These are phyloP conservation scores for Mucor piriformis DNA, from an alignment of 371 early-diverging fungal genomes.

Conservation along the genomic window DNA sequence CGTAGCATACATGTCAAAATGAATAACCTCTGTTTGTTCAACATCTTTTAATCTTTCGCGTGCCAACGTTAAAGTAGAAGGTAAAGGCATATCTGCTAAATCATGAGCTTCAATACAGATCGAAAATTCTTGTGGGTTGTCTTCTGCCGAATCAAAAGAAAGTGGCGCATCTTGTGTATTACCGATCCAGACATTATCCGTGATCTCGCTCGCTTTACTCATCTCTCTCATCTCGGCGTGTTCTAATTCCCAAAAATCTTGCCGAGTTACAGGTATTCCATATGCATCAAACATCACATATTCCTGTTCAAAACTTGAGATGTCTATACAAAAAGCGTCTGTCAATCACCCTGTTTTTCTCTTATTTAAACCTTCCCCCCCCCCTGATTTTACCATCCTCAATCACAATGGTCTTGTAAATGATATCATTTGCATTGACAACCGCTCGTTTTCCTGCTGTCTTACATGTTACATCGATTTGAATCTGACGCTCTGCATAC, in stretches of 20 bases:
- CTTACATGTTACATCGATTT: slow-evolving; percentile 10
- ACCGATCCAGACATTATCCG: slow-evolving; percentile 61
- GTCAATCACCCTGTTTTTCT: too few species aligned
- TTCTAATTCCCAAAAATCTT: slow-evolving; percentile 59
- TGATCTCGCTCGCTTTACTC: slow-evolving; percentile 59
- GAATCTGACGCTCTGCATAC: slow-evolving; percentile 16
- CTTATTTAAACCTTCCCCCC: too few species aligned
- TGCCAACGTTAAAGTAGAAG: slow-evolving; percentile 47
- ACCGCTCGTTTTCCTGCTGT: slow-evolving; percentile 32
- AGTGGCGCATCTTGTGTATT: slow-evolving; percentile 63
- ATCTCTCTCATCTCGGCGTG: slow-evolving; percentile 58
- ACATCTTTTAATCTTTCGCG: slow-evolving; percentile 42
- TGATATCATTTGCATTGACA: slow-evolving; percentile 28
- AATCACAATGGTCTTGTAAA: slow-evolving; percentile 34
- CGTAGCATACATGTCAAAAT: slow-evolving; percentile 51
- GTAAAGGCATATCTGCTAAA: slow-evolving; percentile 55
- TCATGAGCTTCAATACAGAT: slow-evolving; percentile 67
- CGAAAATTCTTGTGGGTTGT: slow-evolving; percentile 55
- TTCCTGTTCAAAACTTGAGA: slow-evolving; percentile 52
- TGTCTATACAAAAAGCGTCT: slow-evolving; percentile 33
- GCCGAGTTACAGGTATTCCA: slow-evolving; percentile 39
- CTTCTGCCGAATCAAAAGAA: slow-evolving; percentile 10
- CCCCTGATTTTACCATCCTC: slow-evolving; percentile 10
- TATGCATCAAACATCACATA: slow-evolving; percentile 47
- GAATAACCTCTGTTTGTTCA: slow-evolving; percentile 51